phyloP scores from a whole-genome alignment of 257 asterid species.

The Craterostigma plantagineum region DNA sequence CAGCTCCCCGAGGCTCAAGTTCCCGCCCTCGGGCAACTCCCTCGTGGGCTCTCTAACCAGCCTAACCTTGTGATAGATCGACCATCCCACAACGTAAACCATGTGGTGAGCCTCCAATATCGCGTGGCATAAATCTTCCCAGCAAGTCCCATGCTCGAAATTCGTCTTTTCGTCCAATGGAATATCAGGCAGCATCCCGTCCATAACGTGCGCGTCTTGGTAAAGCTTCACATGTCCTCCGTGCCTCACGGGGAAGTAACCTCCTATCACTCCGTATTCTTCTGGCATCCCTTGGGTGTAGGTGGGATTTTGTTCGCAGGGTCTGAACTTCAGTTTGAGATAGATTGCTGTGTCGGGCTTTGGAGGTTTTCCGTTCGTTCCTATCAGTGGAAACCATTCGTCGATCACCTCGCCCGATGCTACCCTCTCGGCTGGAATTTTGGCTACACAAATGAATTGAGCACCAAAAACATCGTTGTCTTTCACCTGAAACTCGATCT shows the following conservation, averaged over 20 bases:
- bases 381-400: conserved; percentile 68
- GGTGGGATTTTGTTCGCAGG: conserved; percentile 26
- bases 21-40: conserved; percentile 73
- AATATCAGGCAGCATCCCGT: conserved; percentile 50
- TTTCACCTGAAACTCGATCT: conserved; percentile 70
- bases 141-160: conserved; percentile 34
- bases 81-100: conserved; percentile 64
- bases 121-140: conserved; percentile 89
- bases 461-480: conserved; percentile 92
- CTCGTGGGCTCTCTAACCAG: conserved; percentile 57
- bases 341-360: conserved; percentile 49
- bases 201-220: conserved; percentile 69
- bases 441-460: conserved; percentile 54
- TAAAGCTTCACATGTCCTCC: conserved; percentile 62
- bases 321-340: conserved; percentile 39
- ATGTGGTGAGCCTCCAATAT: conserved; percentile 65
- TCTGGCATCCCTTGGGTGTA: conserved; percentile 26
- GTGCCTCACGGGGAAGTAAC: conserved; percentile 61
- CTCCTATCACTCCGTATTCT: conserved; percentile 29
- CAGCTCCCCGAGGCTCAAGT: conserved; percentile 69
- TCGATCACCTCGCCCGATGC: conserved; percentile 49
- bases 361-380: conserved; percentile 51
- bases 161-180: conserved; percentile 19
- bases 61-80: conserved; percentile 54
- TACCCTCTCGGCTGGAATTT: conserved; percentile 35